phyloP scores from a whole-genome alignment of 2,329 filamentous ascomycete species.

The Aspergillus puulaauensis region DNA sequence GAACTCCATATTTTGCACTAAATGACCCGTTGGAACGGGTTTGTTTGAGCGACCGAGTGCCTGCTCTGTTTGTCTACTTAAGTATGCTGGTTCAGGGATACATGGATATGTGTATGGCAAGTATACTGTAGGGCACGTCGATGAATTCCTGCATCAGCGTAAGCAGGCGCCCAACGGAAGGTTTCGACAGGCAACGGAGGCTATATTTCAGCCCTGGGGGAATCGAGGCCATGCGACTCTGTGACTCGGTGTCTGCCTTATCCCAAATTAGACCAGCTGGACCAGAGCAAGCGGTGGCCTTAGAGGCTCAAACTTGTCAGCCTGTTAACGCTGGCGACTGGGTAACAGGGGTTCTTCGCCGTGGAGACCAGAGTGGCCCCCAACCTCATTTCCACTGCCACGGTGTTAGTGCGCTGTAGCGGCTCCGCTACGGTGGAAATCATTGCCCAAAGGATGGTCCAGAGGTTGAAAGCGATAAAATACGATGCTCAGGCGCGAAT shows the following conservation, averaged over 20 bases:
- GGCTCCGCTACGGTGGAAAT: neutral
- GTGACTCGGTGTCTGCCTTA: neutral
- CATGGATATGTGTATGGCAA: neutral
- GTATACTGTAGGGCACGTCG: neutral
- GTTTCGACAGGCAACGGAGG: neutral
- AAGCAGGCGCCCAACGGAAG: neutral
- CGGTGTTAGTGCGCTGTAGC: neutral
- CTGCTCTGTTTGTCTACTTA: neutral
- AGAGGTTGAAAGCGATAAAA: neutral
- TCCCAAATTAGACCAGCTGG: neutral
- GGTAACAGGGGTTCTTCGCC: neutral
- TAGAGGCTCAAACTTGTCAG: neutral
- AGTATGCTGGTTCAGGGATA: neutral
- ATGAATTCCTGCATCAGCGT: neutral
- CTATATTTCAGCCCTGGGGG: neutral
- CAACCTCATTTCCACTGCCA: conserved; percentile 1
- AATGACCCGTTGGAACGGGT: no score
- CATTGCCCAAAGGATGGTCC: neutral
- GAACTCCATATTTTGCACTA: no score
- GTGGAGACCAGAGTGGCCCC: neutral
- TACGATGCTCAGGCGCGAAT: neutral
- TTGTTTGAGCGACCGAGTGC: no score
- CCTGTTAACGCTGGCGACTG: neutral
- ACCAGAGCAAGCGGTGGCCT: neutral
- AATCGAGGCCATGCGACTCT: no score